Evolutionary conservation across 2,329 filamentous ascomycete genomes (phyloP).

Genomic region (Cladosporium sp.): DNA sequence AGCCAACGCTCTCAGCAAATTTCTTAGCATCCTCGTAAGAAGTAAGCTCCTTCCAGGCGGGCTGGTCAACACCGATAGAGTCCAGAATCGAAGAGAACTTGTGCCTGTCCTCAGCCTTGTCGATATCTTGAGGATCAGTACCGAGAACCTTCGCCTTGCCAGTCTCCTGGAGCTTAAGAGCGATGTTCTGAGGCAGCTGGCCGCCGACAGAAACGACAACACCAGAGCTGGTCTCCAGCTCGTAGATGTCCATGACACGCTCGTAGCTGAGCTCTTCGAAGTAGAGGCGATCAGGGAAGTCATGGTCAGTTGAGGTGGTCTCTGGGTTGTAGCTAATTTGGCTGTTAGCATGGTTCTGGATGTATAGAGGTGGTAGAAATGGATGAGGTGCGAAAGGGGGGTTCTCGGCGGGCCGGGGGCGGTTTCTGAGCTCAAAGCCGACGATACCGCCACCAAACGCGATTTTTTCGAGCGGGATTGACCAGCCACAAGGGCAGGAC

Average conservation of each 20-base stretch:
- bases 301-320: constrained; percentile 77
- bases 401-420: too few relatives aligned
- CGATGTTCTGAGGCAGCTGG: constrained; percentile 95
- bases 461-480: too few relatives aligned
- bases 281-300: constrained; percentile 84
- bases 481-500: too few relatives aligned
- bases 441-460: too few relatives aligned
- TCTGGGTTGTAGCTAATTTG: constrained; percentile 61
- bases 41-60: constrained; percentile 94
- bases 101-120: constrained; percentile 95
- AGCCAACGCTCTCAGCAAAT: constrained; percentile 79
- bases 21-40: constrained; percentile 80
- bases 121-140: constrained; percentile 88
- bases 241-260: constrained; percentile 98
- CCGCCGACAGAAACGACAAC: constrained; percentile 95
- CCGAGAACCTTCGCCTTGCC: constrained; percentile 87
- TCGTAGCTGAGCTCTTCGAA: constrained; percentile 97
- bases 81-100: constrained; percentile 98
- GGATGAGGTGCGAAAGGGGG: too few relatives aligned
- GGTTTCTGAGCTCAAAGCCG: too few relatives aligned
- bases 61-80: constrained; percentile 93
- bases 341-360: not conserved
- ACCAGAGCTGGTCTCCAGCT: constrained; percentile 75
- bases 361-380: constrained; percentile 15
- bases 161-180: constrained; percentile 83